Base-by-base conservation (phyloP, 352 stramenopile species). In the Phytophthora pinifolia region DNA sequence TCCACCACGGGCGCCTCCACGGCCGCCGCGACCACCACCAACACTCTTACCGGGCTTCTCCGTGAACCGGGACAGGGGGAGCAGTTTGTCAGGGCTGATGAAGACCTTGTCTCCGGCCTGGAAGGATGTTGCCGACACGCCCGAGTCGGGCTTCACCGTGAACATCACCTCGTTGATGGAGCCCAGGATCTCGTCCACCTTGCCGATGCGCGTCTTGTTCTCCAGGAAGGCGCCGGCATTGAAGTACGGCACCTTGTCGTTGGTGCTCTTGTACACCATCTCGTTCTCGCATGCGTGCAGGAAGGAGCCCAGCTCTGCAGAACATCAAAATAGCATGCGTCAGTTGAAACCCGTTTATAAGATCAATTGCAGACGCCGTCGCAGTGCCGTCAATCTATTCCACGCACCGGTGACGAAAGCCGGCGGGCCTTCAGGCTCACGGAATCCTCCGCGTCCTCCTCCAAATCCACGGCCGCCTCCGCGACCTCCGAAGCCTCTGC, bases 131-230 rank as follows among this genome's bases (percentile, higher is more conserved):
- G 91, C 90, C 45, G 93, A 85, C 32, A 99, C 91, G 46, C 96
- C 96, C 18, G 95, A 66, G 58, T 98, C 96, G 29, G 96, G 94
- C 71, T 99, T 99, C 41, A 99, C 78, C 36, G 96, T 99, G 73
- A 99, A 98, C 79, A 94, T 93, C 48, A 97, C 87, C 45, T 98
- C 82, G 60, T 98, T 96, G 57, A 99, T 97, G 41, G 96, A 96
- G 36, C 96, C 97, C 37, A 99, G 88, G 68, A 99, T 98, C 79
- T 99, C 97, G 73, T 99, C 97, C 22, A 99, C 86, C 71, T 99
- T 99, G 59, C 97, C 97, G 60, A 99, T 98, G 67, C 98, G 97
- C 57, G 93, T 98, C 81, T 99, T 99, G 83, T 99, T 99, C 69
- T 99, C 94, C 3, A 99, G 80, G 83, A 98, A 99, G 18, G 97